Conservation (phyloP, 257 asterid genomes). For the Pogostemon cablin region DNA sequence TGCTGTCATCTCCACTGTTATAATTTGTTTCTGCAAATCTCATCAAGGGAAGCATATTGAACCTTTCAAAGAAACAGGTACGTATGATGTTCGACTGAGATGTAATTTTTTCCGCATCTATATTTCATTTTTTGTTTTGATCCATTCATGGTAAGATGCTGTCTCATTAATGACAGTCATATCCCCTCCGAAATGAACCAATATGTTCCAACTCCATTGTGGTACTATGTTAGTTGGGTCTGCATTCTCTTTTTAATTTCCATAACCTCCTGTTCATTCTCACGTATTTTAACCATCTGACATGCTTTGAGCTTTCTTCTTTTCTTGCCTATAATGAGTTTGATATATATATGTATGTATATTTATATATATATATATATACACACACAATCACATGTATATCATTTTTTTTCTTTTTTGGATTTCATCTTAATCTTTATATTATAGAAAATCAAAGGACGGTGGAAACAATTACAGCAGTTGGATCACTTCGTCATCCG, state of each 20-base stretch:
- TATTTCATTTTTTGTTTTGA: conserved; percentile 15
- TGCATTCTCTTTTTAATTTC: background rate
- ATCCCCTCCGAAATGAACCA: conserved; percentile 4
- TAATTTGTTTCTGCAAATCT: conserved; percentile 61
- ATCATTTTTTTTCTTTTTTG: background rate
- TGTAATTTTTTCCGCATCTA: conserved; percentile 13
- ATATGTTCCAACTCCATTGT: background rate
- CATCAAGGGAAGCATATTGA: conserved; percentile 51
- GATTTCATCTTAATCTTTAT: conserved; percentile 30
- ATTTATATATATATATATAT: too few relatives aligned
- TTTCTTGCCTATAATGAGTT: background rate
- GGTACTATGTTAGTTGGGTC: conserved; percentile 4
- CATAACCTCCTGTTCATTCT: background rate
- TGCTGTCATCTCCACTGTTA: conserved; percentile 55
- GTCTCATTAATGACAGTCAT: background rate
- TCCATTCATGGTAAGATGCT: background rate
- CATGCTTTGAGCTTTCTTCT: background rate
- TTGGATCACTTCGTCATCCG: conserved; percentile 79
- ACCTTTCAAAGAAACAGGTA: conserved; percentile 65
- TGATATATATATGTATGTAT: too few relatives aligned
- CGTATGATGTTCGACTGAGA: conserved; percentile 23
- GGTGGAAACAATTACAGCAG: conserved; percentile 50
- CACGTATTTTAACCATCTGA: conserved; percentile 1
- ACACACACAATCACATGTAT: too few relatives aligned
- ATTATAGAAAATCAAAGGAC: conserved; percentile 53